These are phyloP conservation scores for Stenocarpella maydis DNA, from an alignment of 2,329 filamentous ascomycete species.

Conservation along the genomic window DNA sequence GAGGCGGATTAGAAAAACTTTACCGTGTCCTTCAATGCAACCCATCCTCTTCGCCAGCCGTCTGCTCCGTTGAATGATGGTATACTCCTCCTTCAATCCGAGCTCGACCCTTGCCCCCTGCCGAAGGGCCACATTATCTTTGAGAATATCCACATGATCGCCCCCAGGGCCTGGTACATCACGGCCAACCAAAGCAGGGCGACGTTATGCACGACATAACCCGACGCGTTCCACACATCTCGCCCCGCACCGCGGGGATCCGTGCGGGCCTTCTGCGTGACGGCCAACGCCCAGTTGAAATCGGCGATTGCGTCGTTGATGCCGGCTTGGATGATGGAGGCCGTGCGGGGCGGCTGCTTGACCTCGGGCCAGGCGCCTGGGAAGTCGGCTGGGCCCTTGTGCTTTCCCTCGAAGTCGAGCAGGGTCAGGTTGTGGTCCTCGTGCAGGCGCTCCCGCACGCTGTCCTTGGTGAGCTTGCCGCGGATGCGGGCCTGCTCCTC, in stretches of 20 bases:
- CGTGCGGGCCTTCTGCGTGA: conserved; percentile 17
- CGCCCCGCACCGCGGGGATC: conserved; percentile 22
- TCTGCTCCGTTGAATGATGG: background rate
- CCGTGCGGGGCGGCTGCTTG: conserved; percentile 39
- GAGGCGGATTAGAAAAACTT: background rate
- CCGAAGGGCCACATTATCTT: conserved; percentile 3
- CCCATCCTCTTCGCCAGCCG: background rate
- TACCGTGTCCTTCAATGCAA: background rate
- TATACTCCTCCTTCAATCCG: background rate
- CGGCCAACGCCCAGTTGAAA: conserved; percentile 33
- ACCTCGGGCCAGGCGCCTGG: conserved; percentile 42
- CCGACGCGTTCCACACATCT: conserved; percentile 25
- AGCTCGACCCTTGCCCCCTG: background rate
- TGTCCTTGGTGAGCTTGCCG: conserved; percentile 41
- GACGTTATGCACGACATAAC: conserved; percentile 23
- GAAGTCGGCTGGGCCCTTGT: conserved; percentile 41
- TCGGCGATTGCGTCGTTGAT: conserved; percentile 35
- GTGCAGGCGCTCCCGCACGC: conserved; percentile 41
- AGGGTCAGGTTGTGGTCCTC: conserved; percentile 43
- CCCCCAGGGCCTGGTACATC: conserved; percentile 10
- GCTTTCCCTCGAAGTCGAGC: conserved; percentile 40
- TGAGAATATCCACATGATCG: conserved; percentile 11
- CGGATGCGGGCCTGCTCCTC: conserved; percentile 40
- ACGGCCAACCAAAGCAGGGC: conserved; percentile 24
- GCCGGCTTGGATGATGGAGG: conserved; percentile 40